Base-by-base conservation (phyloP, 2,329 filamentous ascomycete genomes). In the Alternaria conjuncta region DNA sequence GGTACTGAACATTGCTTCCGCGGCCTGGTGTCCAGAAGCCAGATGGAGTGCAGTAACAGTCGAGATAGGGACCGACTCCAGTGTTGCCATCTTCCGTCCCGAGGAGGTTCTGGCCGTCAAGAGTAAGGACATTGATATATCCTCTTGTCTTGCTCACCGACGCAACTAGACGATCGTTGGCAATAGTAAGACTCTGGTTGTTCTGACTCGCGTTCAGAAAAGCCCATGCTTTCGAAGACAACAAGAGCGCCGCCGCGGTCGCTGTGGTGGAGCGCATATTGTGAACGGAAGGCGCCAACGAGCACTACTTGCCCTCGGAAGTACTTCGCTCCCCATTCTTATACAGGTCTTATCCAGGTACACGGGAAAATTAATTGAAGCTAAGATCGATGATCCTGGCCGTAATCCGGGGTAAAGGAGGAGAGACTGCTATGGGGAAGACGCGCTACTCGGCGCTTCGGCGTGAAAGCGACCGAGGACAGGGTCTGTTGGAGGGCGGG, bases 21-120 rank as follows among this genome's bases (percentile, higher is more conserved):
- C 83, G 84, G 0, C 87, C 87, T 0, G 88, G 86, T 0, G 87
- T 89, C 78, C 87, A 90, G 70, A 85, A 85, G 0, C 88, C 88
- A 0, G 81, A 82, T 9, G 87, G 86, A 0, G 82, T 86, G 71
- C 70, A 72, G 26, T 70, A 70, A 28, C 70, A 72, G 25, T 72
- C 70, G 15, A 72, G 61, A 32, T 79, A 77, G 4, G 81, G 74
- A n/a, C 86, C 81, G 7, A 79, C 76, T 0, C 84, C 84, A 3
- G 68, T 67, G 15, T 68, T 72, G 11, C 67, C 68, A 56, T 66
- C 53, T 45, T 71, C 71, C 0, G 57, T 66, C 4, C 70, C 70
- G 6, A 72, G 47, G 6, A 72, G 60, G 20, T 72, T 71, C 63
- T 85, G 83, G 0, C 78, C 79, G 68, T 85, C 84, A 0, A 86